Conservation (phyloP, 352 stramenopile genomes). For the Phytophthora fragariaefolia region DNA sequence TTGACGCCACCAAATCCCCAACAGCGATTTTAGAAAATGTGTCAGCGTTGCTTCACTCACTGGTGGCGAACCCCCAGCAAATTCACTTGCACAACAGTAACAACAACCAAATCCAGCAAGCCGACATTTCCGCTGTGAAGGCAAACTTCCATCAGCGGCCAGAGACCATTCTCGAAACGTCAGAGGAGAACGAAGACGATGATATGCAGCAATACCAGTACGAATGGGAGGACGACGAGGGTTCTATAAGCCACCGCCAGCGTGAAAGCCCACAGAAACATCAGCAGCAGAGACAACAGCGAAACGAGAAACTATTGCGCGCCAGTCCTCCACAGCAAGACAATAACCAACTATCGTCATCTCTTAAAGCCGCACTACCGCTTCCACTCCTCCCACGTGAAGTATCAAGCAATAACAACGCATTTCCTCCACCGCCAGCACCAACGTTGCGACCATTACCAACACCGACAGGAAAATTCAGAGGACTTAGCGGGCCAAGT, state of each 20-base stretch:
- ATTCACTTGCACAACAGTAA: constrained; percentile 19
- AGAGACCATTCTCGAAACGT: constrained; percentile 59
- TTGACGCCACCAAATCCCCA: constrained; percentile 49
- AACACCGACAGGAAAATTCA: constrained; percentile 20
- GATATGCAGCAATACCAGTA: constrained; percentile 41
- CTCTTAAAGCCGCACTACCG: constrained; percentile 30
- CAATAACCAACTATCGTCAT: constrained; percentile 22
- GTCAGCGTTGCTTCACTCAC: constrained; percentile 44
- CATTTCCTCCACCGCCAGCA: constrained; percentile 24
- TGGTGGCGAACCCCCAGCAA: constrained; percentile 22
- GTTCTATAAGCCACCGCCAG: constrained; percentile 6
- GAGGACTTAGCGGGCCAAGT: constrained; percentile 1
- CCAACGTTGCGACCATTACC: constrained; percentile 28
- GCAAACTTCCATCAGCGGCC: constrained; percentile 35
- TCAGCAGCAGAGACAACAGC: neutral
- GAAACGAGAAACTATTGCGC: neutral
- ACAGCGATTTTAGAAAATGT: constrained; percentile 52
- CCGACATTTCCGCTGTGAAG: constrained; percentile 19
- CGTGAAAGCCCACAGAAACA: constrained; percentile 21
- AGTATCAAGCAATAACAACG: neutral
- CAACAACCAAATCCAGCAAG: constrained; percentile 26
- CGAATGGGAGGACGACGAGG: constrained; percentile 48
- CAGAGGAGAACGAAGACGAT: constrained; percentile 48
- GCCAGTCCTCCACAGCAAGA: neutral
- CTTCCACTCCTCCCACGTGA: constrained; percentile 18